Evolutionary conservation across 2,329 filamentous ascomycete species (phyloP), one percentile per base, ranked within the genome.

Genomic region (Aureobasidium sp.): DNA sequence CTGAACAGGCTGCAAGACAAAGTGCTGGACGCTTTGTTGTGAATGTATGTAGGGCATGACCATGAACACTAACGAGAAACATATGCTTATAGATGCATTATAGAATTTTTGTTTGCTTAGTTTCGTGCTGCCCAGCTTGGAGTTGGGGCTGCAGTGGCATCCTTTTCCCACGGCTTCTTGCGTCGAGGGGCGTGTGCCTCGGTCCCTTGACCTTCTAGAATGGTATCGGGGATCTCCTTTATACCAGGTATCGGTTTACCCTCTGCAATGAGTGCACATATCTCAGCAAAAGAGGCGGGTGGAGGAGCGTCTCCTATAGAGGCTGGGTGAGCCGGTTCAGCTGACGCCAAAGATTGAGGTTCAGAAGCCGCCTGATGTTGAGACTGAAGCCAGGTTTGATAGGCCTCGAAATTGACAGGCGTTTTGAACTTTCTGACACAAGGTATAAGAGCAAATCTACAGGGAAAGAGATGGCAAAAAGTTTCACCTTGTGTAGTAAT

Each of bases 201-300:
- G 27, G 81, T 82, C 63, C 88, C 87, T 63, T 90, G 83, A 5
- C 88, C 87, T 59, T 85, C 80, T 25, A 92, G 79, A 5, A 96
- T 79, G 0, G 87, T 94, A 66, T 90, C 84, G 4, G 92, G 91
- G 59, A 97, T 93, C 65, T 96, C 85, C 67, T 86, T 86, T 69
- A 97, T 95, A 0, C 92, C 92, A 1, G 91, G 91, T 47, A 97
- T 88, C 0, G 89, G 87, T 67, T 90, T 86, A 59, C 91, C 91
- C 32, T 85, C 86, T 29, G 90, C 89, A 59, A 97, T 89, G 60
- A 96, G 83, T 69, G 90, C 88, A 61, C 96, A 87, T 64, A 97
- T 91, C 66, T 93, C 86, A 9, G 89, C 87, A 73, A 97, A 96
- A 1, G 86, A 87, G 53, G 86, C 86, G 3, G 91, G 91, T 68